These are phyloP conservation scores for Cyberlindnera xishuangbannaensis DNA, from an alignment of 805 yeast species.

Conservation along the genomic window DNA sequence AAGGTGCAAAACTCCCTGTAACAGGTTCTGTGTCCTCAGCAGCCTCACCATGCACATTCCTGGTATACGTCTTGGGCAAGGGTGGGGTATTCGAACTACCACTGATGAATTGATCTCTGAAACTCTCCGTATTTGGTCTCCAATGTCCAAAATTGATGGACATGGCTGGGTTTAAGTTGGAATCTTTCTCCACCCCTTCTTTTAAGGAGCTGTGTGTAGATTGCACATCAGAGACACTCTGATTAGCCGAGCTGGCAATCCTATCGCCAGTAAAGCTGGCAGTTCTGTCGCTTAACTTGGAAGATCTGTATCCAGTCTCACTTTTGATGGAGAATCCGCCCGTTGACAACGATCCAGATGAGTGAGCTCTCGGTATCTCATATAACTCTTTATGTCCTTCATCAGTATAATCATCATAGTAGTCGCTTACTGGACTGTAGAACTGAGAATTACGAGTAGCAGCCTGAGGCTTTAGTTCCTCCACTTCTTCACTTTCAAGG, in stretches of 20 bases:
- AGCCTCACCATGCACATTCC: conserved; percentile 25
- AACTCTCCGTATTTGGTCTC: conserved; percentile 52
- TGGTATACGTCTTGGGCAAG: conserved; percentile 20
- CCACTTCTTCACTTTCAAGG: not conserved
- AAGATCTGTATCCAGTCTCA: conserved; percentile 21
- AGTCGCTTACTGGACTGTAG: conserved; percentile 22
- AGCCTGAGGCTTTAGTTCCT: not conserved
- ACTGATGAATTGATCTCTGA: conserved; percentile 42
- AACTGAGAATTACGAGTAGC: conserved; percentile 19
- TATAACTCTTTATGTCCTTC: conserved; percentile 6
- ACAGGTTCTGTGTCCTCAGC: conserved; percentile 11
- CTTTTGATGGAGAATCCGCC: conserved; percentile 27
- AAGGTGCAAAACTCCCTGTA: not conserved
- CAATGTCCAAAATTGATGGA: conserved; percentile 46
- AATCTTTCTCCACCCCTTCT: conserved; percentile 7
- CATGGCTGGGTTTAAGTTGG: conserved; percentile 21
- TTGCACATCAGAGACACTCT: conserved; percentile 11
- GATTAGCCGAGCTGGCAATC: conserved; percentile 20
- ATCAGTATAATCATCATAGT: conserved; percentile 23
- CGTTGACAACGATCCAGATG: conserved; percentile 28
- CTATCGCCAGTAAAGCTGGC: conserved; percentile 21
- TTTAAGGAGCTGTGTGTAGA: conserved; percentile 5
- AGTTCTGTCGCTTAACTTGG: conserved; percentile 21
- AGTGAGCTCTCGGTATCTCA: conserved; percentile 11
- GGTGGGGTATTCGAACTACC: conserved; percentile 29